Percentiles rank a stretch among this genome's conserved stretches.
Evolutionary conservation across 2,329 filamentous ascomycete species (phyloP).

Genomic region (Aspergillus sp.): DNA sequence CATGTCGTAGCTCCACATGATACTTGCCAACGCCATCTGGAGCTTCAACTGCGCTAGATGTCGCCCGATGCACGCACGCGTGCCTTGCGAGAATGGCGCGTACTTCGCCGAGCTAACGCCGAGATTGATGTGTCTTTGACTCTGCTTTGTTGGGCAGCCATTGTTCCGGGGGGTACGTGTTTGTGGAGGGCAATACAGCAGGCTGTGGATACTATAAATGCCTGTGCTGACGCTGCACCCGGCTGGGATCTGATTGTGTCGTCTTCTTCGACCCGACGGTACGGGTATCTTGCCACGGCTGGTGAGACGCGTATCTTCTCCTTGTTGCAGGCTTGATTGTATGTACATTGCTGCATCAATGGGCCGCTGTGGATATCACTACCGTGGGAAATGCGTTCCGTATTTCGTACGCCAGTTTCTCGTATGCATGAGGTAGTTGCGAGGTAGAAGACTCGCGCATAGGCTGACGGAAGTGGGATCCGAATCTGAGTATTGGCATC

Average conservation of each 20-base stretch:
- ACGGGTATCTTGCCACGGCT: slow-evolving; percentile 5
- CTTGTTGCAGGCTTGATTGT: slow-evolving; percentile 16
- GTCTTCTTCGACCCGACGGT: slow-evolving; percentile 8
- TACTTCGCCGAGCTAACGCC: neutral
- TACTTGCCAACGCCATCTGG: neutral
- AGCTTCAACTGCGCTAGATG: slow-evolving; percentile 3
- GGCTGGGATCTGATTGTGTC: slow-evolving; percentile 11
- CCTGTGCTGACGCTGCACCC: slow-evolving; percentile 15
- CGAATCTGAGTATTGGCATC: slow-evolving; percentile 27
- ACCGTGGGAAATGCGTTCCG: slow-evolving; percentile 16
- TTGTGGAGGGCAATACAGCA: slow-evolving; percentile 57
- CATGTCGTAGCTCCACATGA: slow-evolving; percentile 2
- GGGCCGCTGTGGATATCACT: slow-evolving; percentile 12
- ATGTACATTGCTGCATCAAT: slow-evolving; percentile 11
- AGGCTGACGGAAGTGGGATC: slow-evolving; percentile 25
- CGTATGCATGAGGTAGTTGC: slow-evolving; percentile 20
- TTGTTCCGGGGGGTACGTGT: slow-evolving; percentile 60
- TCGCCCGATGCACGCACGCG: neutral
- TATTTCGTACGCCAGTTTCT: slow-evolving; percentile 16
- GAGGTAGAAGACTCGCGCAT: slow-evolving; percentile 26
- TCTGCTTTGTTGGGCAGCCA: slow-evolving; percentile 53
- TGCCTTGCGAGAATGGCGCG: neutral
- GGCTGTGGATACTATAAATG: slow-evolving; percentile 18
- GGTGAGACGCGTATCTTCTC: slow-evolving; percentile 17
- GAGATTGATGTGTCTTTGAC: neutral